These are phyloP conservation scores for Paramecium caudatum DNA, from an alignment of 73 alveolate species.

Conservation along the genomic window DNA sequence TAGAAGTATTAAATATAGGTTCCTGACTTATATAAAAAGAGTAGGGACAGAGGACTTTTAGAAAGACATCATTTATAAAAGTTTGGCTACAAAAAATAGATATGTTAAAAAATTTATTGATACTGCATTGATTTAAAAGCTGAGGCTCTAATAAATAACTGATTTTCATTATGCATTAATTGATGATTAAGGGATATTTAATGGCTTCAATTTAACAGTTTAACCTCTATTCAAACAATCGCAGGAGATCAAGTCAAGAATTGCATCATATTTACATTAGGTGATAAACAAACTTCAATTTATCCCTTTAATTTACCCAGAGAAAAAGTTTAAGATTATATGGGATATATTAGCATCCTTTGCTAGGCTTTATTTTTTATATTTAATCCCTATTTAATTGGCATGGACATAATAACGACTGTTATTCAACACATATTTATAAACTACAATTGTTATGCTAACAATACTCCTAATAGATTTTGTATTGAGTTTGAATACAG, in stretches of 20 bases:
- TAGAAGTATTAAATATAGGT: no score
- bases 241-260: not conserved
- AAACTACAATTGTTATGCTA: not conserved
- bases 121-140: not conserved
- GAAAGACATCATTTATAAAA: not conserved
- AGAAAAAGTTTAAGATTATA: not conserved
- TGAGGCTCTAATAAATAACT: not conserved
- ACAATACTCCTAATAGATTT: not conserved
- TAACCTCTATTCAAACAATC: not conserved
- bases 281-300: not conserved
- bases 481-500: slow-evolving; percentile 25
- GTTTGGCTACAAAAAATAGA: not conserved
- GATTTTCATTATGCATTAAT: not conserved
- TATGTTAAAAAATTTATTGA: not conserved
- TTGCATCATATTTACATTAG: not conserved
- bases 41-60: slow-evolving; percentile 9
- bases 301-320: slow-evolving; percentile 21
- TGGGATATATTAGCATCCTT: slow-evolving; percentile 39
- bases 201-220: not conserved
- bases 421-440: not conserved
- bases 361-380: slow-evolving; percentile 46
- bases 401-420: not conserved
- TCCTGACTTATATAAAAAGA: no score
- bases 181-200: not conserved
- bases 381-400: slow-evolving; percentile 16